Evolutionary conservation across 108 stramenopile genomes (phyloP).

Genomic region (Stephanodiscus minutulus): DNA sequence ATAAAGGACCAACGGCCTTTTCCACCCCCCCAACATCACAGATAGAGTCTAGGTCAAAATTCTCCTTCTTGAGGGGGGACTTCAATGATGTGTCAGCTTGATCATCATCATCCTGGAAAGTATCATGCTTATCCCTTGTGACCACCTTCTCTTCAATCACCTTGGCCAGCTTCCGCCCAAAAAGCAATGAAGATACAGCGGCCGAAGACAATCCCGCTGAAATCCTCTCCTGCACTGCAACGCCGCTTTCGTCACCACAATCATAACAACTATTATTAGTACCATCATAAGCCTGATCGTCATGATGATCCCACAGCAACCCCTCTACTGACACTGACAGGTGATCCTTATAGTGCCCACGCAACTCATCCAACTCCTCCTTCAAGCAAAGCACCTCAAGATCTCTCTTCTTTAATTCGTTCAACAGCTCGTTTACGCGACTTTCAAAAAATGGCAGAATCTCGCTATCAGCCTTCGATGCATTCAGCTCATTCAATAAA

Average conservation of each 20-base stretch:
- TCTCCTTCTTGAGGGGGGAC: too few species aligned
- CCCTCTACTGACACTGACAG: neutral
- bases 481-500: neutral
- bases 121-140: neutral
- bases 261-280: neutral
- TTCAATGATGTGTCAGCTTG: too few species aligned
- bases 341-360: neutral
- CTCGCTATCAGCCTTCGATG: neutral
- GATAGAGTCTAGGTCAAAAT: too few species aligned
- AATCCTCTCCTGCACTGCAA: neutral
- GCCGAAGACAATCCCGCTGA: neutral
- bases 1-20: too few species aligned
- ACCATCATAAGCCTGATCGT: neutral
- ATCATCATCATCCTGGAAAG: too few species aligned
- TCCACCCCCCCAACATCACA: too few species aligned
- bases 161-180: neutral
- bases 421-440: neutral
- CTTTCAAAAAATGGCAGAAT: neutral
- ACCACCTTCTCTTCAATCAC: conserved; percentile 5
- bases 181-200: neutral
- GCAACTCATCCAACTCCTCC: neutral
- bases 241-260: neutral
- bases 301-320: neutral
- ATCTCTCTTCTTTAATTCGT: neutral
- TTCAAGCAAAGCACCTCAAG: neutral